Evolutionary conservation across 352 stramenopile species (phyloP).

Genomic region (Phytophthora tentaculata): DNA sequence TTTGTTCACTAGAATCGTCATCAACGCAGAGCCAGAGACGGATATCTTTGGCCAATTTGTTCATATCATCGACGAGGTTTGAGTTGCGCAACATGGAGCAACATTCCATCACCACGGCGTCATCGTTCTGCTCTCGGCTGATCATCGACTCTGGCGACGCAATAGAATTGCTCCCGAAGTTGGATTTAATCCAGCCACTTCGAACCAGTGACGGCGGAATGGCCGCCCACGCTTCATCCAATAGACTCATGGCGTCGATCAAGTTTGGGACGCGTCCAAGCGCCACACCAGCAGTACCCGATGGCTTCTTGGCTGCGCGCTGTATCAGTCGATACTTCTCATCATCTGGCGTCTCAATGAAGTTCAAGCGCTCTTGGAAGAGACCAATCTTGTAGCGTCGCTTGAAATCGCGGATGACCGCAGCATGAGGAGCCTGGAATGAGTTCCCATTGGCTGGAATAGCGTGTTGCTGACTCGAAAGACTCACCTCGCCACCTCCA

Average conservation of each 20-base stretch:
- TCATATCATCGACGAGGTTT: conserved; percentile 35
- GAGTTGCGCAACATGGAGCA: conserved; percentile 45
- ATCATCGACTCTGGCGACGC: background rate
- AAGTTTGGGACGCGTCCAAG: conserved; percentile 51
- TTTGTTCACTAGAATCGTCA: conserved; percentile 55
- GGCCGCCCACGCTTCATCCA: conserved; percentile 48
- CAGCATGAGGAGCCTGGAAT: conserved; percentile 45
- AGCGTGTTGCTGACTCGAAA: background rate
- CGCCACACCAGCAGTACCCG: conserved; percentile 37
- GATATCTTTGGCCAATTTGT: conserved; percentile 45
- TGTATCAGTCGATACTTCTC: conserved; percentile 51
- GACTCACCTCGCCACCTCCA: background rate
- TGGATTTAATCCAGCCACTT: conserved; percentile 32
- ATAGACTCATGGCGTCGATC: conserved; percentile 48
- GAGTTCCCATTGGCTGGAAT: background rate
- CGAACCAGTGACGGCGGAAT: conserved; percentile 32
- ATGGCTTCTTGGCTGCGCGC: conserved; percentile 44
- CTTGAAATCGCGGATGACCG: conserved; percentile 55
- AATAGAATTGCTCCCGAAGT: conserved; percentile 14
- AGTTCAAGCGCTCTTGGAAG: conserved; percentile 52
- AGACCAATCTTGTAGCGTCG: conserved; percentile 56
- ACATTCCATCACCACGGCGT: conserved; percentile 45
- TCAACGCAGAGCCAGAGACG: conserved; percentile 48
- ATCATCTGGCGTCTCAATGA: conserved; percentile 48
- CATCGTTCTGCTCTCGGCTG: conserved; percentile 34